Base-by-base conservation (phyloP, 2,329 filamentous ascomycete species). In the Sphaerulina musiva region DNA sequence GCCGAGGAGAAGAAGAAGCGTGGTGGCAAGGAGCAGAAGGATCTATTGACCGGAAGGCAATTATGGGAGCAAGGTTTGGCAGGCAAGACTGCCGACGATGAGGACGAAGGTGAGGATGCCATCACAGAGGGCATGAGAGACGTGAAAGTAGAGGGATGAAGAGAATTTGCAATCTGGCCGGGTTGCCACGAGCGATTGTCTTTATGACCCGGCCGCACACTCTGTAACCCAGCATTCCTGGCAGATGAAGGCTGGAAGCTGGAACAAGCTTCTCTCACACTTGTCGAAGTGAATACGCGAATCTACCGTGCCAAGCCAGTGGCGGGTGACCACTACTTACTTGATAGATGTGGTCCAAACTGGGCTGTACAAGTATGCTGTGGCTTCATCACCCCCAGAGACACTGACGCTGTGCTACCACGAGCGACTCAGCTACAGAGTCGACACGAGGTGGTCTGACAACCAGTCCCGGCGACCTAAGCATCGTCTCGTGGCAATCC, bases 11-110 rank as follows among this genome's bases (percentile, higher is more conserved):
- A 75, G 55, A 77, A 76, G 68, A 76, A 74, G 68, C 69, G 66
- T 50, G 67, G 71, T 5, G 62, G 62, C 7, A 73, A 69, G 60
- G 88, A 89, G 43, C 89, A 91, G 47, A 91, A 95, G 73, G 81
- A 89, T 73, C 90, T 88, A 73, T 86, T 89, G 74, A 82, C 84
- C 14, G 85, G 77, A 0, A 75, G 68, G 64, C 73, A 78, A 64
- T 60, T 78, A 43, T 78, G 76, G 75, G 69, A 74, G 66, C 69
- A 70, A 57, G 76, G 76, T 6, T 60, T 78, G 59, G 75, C 70
- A 65, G 78, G 83, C 56, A 93, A 89, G 76, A 64, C 62, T n/a
- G 70, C 71, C 26, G 87, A 88, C 57, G 82, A 87, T 12, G 80
- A 84, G 39, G 80, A 87, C 1, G 84, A 81, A 3, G 86, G 86